Conservation (phyloP, 1,139 yeast genomes). For the Magnusiomyces fungicola region DNA sequence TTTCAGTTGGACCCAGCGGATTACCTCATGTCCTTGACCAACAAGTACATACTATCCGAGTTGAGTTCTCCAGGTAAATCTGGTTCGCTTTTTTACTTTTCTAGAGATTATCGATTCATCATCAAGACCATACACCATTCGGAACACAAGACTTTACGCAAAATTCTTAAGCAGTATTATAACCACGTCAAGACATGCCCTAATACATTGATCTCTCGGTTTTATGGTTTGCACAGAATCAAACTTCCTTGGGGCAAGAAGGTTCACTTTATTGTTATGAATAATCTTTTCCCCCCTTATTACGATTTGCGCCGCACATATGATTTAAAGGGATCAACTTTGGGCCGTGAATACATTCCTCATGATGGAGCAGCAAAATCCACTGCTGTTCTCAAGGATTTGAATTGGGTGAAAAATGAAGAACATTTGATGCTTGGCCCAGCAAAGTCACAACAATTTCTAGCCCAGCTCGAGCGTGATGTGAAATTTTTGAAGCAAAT, state of each 20-base stretch:
- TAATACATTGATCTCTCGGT: conserved; percentile 82
- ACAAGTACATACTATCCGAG: conserved; percentile 86
- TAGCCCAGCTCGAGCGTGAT: conserved; percentile 67
- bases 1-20: conserved; percentile 95
- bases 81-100: conserved; percentile 92
- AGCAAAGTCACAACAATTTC: conserved; percentile 47
- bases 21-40: conserved; percentile 83
- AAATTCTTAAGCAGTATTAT: conserved; percentile 69
- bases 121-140: conserved; percentile 93
- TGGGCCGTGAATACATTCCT: conserved; percentile 52
- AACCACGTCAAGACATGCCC: conserved; percentile 78
- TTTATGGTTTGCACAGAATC: conserved; percentile 90
- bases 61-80: conserved; percentile 95
- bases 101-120: conserved; percentile 87
- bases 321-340: conserved; percentile 89
- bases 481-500: conserved; percentile 61
- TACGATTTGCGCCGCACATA: conserved; percentile 78
- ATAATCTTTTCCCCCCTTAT: conserved; percentile 92
- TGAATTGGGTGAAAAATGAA: conserved; percentile 72
- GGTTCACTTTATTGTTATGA: conserved; percentile 94
- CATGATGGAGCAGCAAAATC: conserved; percentile 24
- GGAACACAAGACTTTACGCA: conserved; percentile 79
- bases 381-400: conserved; percentile 59
- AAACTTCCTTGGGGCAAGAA: conserved; percentile 82
- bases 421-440: conserved; percentile 69